phyloP scores from a whole-genome alignment of 768 basidiomycete species.

The Auriscalpium orientale region DNA sequence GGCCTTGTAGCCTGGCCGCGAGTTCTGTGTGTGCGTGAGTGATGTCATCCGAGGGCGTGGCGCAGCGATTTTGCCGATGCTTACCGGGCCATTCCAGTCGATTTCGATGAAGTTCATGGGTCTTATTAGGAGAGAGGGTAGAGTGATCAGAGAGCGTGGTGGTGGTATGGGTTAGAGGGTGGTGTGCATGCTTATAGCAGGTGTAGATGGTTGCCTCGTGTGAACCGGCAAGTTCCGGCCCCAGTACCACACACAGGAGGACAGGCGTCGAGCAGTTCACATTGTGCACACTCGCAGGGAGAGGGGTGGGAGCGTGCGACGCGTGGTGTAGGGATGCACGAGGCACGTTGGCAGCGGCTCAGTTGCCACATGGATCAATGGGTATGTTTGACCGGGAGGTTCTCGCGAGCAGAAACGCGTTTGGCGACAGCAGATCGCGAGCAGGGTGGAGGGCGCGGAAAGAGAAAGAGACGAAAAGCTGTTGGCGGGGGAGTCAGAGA shows the following conservation, averaged over 20 bases:
- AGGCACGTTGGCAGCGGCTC: no score
- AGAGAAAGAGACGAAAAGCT: not conserved
- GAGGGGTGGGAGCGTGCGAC: not conserved
- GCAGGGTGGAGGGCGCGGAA: not conserved
- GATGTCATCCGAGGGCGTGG: not conserved
- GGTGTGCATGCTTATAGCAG: not conserved
- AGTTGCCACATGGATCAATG: no score
- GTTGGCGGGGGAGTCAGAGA: not conserved
- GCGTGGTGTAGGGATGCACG: no score
- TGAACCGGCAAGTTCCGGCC: not conserved
- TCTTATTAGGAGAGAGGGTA: not conserved
- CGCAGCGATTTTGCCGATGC: not conserved
- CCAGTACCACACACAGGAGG: not conserved
- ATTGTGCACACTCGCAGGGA: not conserved
- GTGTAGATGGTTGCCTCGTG: not conserved
- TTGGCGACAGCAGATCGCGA: not conserved
- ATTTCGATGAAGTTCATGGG: conserved; percentile 1
- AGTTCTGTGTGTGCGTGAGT: conserved; percentile 3
- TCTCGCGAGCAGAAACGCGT: not conserved
- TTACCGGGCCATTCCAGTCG: conserved; percentile 11
- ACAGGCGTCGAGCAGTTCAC: no score
- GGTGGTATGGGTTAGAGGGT: not conserved
- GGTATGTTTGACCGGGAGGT: no score
- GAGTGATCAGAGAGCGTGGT: not conserved
- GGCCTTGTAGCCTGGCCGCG: conserved; percentile 5